Conservation (phyloP, 805 yeast species). For the Candida nitratophila region DNA sequence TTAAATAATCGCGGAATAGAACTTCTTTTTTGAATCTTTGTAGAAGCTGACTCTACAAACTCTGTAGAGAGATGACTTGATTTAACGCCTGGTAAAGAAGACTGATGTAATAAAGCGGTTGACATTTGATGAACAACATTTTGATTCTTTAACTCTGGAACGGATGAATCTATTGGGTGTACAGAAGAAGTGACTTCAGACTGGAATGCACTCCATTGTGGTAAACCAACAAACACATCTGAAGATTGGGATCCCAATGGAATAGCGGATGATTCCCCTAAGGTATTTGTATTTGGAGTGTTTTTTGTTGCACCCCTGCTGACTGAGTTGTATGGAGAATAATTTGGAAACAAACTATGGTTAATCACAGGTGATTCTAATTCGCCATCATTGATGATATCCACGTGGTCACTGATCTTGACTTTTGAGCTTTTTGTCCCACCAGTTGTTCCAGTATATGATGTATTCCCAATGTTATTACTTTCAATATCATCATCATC, state of each 20-base stretch:
- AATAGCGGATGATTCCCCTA: too few species aligned
- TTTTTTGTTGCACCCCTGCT: too few species aligned
- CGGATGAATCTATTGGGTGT: neutral
- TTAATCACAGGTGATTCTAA: too few species aligned
- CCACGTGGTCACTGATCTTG: neutral
- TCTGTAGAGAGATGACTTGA: neutral
- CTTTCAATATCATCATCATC: neutral
- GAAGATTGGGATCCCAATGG: too few species aligned
- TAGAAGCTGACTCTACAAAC: neutral
- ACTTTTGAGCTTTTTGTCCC: neutral
- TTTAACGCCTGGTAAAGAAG: neutral
- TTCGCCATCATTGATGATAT: too few species aligned
- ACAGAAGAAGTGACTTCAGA: too few species aligned
- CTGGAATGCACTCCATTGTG: too few species aligned
- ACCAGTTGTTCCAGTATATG: neutral
- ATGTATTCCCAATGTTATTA: too few species aligned
- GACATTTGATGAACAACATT: neutral
- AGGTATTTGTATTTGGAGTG: too few species aligned
- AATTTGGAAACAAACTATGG: too few species aligned
- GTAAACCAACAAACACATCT: too few species aligned
- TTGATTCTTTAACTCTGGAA: neutral
- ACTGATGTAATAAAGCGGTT: neutral
- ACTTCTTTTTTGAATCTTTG: neutral
- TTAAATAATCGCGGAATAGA: neutral
- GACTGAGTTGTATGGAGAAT: too few species aligned